phyloP scores from a whole-genome alignment of 768 basidiomycete genomes.

The Russula olivacea region DNA sequence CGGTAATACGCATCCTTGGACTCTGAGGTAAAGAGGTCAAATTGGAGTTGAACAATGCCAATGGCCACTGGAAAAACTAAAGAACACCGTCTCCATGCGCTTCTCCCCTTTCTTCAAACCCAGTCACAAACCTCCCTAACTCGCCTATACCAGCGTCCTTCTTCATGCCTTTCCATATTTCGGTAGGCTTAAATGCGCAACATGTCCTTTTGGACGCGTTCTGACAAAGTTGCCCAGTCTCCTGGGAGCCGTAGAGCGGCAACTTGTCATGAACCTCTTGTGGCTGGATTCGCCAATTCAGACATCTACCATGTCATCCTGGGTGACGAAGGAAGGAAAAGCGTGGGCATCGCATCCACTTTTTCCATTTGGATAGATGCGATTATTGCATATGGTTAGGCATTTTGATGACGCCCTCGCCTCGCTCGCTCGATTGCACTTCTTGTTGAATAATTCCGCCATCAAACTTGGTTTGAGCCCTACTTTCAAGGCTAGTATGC shows the following conservation, averaged over 20 bases:
- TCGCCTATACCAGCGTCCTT: conserved; percentile 78
- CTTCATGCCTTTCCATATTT: conserved; percentile 86
- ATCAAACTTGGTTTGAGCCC: conserved; percentile 64
- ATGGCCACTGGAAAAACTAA: conserved; percentile 13
- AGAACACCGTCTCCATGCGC: conserved; percentile 40
- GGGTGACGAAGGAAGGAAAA: conserved; percentile 71
- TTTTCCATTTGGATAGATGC: conserved; percentile 9
- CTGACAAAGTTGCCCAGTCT: conserved; percentile 43
- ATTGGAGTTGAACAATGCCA: conserved; percentile 14
- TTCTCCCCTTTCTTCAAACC: conserved; percentile 73
- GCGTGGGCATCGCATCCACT: conserved; percentile 40
- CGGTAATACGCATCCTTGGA: background rate
- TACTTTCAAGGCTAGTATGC: conserved; percentile 71
- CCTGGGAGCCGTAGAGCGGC: conserved; percentile 71
- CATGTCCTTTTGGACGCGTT: background rate
- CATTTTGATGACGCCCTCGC: conserved; percentile 63
- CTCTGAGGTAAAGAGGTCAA: background rate
- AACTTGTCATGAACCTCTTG: conserved; percentile 79
- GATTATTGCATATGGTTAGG: conserved; percentile 37
- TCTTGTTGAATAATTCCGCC: conserved; percentile 49
- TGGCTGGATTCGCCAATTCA: conserved; percentile 80
- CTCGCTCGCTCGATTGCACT: conserved; percentile 62
- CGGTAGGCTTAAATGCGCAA: conserved; percentile 43
- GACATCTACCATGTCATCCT: conserved; percentile 60
- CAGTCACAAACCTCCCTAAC: conserved; percentile 74